These are phyloP conservation scores for Euphorbia tirucalli DNA, from an alignment of 345 rosid genomes.

Conservation along the genomic window DNA sequence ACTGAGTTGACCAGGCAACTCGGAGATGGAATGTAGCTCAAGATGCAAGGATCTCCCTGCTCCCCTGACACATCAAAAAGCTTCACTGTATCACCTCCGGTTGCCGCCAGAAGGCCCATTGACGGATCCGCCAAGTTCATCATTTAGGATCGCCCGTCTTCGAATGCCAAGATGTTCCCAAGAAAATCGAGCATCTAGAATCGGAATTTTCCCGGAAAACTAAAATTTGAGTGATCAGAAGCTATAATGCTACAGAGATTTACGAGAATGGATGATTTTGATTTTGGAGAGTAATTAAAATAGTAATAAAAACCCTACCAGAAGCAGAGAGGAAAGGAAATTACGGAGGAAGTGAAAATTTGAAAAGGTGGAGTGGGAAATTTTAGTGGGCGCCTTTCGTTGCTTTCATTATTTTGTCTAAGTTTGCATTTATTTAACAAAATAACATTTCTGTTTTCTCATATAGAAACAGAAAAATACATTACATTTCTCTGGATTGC, in stretches of 20 bases:
- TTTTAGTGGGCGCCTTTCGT: conserved; percentile 25
- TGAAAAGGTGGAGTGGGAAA: conserved; percentile 14
- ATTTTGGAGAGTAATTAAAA: neutral
- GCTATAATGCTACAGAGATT: too few relatives aligned
- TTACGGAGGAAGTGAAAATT: conserved; percentile 11
- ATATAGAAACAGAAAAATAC: too few relatives aligned
- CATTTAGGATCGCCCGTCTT: conserved; percentile 9
- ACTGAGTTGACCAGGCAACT: conserved; percentile 70
- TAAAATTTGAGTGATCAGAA: too few relatives aligned
- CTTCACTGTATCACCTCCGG: conserved; percentile 90
- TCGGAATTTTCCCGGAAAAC: conserved; percentile 5
- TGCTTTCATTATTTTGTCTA: too few relatives aligned
- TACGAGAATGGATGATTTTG: neutral
- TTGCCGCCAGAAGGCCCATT: conserved; percentile 61
- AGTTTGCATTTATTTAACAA: too few relatives aligned
- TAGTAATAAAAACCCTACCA: conserved; percentile 18
- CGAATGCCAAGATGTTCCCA: neutral
- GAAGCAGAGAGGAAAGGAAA: neutral
- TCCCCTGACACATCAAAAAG: conserved; percentile 71
- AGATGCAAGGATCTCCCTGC: conserved; percentile 74
- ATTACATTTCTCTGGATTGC: too few relatives aligned
- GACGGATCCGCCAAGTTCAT: conserved; percentile 68
- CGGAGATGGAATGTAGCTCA: conserved; percentile 76
- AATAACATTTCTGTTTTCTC: too few relatives aligned
- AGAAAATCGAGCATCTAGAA: neutral